Base-by-base conservation (phyloP, 768 basidiomycete species). In the Russula emetica region DNA sequence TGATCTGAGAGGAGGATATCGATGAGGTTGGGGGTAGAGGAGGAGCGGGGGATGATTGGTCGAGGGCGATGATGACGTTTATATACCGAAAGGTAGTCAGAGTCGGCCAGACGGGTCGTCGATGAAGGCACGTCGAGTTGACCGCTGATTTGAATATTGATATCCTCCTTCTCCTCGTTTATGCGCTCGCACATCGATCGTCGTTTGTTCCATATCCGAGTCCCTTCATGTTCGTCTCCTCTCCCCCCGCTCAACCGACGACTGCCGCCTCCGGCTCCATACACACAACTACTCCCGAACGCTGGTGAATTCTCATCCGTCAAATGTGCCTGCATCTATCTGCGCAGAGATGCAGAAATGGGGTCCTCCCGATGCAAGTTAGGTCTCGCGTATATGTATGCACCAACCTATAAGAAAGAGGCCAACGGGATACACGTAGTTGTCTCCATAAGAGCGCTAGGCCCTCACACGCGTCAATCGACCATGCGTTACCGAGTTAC, bases 1-100 rank as follows among this genome's bases (percentile, higher is more conserved):
- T 44, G 34, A 67, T 67, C 50, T 57, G 63, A 62, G 30, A 59
- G 58, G 55, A 64, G 65, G 64, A 66, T 47, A 36, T 67, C 60
- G 56, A 68, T 42, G 44, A 67, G 66, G 54, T 67, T 63, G 36
- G 67, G 67, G 38, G 66, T 26, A n/a, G 67, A 67, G 34, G 51
- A 53, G 5, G 67, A 67, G 36, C 51, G 56, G 30, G 62, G 53
- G 51, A 67, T 38, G 28, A 44, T 20, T 13, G 58, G 50, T 40
- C 58, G 61, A 5, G 65, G 55, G 49, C 66, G 67, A 18, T 67
- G 67, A 50, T 68, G 67, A 51, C 67, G 66, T 63, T 68, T 68
- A 68, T 68, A 68, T 68, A 68, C 13, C 24, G 64, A 62, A 10
- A 65, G 54, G 42, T 55, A 24, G 49, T 59, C 58, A 47, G 14